Evolutionary conservation across 129 eudicot genomes (phyloP).

Genomic region (Arctium lappa): DNA sequence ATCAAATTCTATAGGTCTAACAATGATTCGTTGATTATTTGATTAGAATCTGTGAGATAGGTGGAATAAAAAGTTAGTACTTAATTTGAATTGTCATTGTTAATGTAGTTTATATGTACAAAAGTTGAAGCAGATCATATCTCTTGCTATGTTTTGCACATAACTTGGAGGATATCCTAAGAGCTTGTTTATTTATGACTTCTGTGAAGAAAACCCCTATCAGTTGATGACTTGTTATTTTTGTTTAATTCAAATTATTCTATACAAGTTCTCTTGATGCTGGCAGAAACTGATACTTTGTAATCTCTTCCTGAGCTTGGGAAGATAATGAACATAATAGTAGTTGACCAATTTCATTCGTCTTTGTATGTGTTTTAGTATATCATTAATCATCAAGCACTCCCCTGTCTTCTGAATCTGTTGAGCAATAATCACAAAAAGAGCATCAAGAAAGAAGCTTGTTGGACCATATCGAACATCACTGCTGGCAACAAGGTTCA

Average conservation of each 20-base stretch:
- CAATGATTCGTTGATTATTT: neutral
- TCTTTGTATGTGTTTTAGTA: conserved; percentile 23
- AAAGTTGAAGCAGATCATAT: neutral
- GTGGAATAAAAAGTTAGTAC: neutral
- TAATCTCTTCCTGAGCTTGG: neutral
- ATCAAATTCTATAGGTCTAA: neutral
- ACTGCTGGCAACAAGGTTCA: conserved; percentile 78
- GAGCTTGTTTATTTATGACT: neutral
- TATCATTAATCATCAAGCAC: conserved; percentile 51
- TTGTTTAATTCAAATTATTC: neutral
- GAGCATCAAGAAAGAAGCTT: conserved; percentile 79
- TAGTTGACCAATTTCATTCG: neutral
- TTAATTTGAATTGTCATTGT: neutral
- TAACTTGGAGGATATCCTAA: neutral
- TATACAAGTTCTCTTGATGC: neutral
- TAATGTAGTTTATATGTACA: neutral
- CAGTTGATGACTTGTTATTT: neutral
- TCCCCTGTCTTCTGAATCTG: conserved; percentile 53
- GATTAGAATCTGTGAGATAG: neutral
- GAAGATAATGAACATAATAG: neutral
- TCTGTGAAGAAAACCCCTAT: neutral
- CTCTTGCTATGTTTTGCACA: neutral
- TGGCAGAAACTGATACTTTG: neutral
- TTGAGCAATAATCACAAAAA: conserved; percentile 52
- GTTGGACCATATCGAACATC: conserved; percentile 83